Base-by-base conservation (phyloP, 1,284 basidiomycete genomes). In the Ganoderma resinaceum region DNA sequence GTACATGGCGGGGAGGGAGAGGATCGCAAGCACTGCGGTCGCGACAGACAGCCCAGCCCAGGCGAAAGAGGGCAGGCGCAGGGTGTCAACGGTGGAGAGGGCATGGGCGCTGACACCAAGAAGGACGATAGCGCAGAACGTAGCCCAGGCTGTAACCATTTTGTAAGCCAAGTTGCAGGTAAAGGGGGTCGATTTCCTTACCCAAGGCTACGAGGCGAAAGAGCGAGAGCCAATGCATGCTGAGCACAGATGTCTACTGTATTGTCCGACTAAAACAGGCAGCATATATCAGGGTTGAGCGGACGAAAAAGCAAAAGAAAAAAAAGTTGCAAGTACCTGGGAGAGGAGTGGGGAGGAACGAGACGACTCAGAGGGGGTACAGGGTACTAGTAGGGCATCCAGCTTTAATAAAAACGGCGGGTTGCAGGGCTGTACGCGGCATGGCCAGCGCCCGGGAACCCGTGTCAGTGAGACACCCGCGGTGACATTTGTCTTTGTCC, bases 1-100 rank as follows among this genome's bases (percentile, higher is more conserved):
- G 46, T 67, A 77, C 76, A 77, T 76, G 35, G 70, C 63, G 8
- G 74, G 74, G 4, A 77, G 23, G 3, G 74, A 68, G 40, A 72
- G 14, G 26, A 76, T 6, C 5, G 75, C 59, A n/a, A 77, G 65
- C 31, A 76, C 64, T 23, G 69, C 70, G 0, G 68, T 71, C 8
- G 76, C 75, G 31, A 76, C 67, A 8, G 66, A 73, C 12, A 77
- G 63, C 1, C 74, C 76, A 2, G 72, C 66, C 68, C 70, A 77
- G 1, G 66, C 63, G 61, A 70, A 72, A 20, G 71, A 74, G 66
- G 66, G 67, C 18, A 73, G 40, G 0, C 35, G 14, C 26, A 60
- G 37, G 59, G 43, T 53, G 26, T 43, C 62, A 37, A 59, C 52
- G 2, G 57, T 58, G 20, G 67, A 58, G 43, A 70, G 66, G 8